Conservation (phyloP, 1,139 yeast species). For the Zygosaccharomyces sapae region DNA sequence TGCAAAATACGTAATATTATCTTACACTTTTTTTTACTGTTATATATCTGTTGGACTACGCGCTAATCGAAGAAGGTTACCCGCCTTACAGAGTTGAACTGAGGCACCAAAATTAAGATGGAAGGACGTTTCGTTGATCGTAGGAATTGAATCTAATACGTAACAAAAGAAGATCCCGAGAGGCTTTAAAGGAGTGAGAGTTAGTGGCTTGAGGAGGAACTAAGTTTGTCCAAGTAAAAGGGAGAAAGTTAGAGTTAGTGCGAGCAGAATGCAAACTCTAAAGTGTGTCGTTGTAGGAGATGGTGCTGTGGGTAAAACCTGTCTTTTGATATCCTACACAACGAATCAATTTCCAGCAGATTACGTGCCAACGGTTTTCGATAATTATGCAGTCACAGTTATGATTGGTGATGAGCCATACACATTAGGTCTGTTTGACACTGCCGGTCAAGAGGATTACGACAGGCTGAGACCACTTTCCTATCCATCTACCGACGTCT, state of each 20-base stretch:
- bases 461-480: constrained; percentile 94
- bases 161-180: neutral
- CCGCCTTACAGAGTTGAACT: constrained; percentile 4
- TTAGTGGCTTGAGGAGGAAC: neutral
- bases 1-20: neutral
- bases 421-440: constrained; percentile 91
- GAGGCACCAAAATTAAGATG: constrained; percentile 4
- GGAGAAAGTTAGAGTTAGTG: neutral
- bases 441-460: constrained; percentile 99
- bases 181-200: neutral
- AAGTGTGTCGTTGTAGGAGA: constrained; percentile 97
- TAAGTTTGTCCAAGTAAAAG: too few species aligned
- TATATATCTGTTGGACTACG: neutral
- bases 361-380: constrained; percentile 87
- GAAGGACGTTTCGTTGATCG: constrained; percentile 7
- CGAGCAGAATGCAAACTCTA: constrained; percentile 64
- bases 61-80: neutral
- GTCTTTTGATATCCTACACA: constrained; percentile 84
- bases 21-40: too few species aligned
- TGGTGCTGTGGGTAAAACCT: constrained; percentile 96
- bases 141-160: constrained; percentile 1
- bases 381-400: constrained; percentile 96
- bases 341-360: constrained; percentile 85
- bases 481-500: constrained; percentile 95
- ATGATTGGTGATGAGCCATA: constrained; percentile 98